Evolutionary conservation across 1,139 yeast species (phyloP).

Genomic region (Pichia sp.): DNA sequence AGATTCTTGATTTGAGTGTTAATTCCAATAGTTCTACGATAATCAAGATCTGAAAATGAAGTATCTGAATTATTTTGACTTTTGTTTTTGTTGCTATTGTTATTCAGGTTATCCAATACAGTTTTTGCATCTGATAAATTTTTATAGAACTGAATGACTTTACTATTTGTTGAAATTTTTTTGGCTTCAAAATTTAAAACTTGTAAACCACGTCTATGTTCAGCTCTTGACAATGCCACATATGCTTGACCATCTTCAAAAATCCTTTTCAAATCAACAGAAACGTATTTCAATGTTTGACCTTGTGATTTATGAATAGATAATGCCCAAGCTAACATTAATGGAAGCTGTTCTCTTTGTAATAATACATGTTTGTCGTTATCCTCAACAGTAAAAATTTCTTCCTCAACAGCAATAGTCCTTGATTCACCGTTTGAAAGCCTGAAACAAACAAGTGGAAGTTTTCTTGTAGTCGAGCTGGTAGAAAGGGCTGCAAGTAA

Average conservation of each 20-base stretch:
- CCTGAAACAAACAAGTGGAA: constrained; percentile 71
- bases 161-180: constrained; percentile 55
- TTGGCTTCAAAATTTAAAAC: constrained; percentile 59
- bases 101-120: constrained; percentile 1
- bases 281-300: constrained; percentile 77
- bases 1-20: constrained; percentile 13
- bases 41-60: not conserved
- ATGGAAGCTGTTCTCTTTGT: constrained; percentile 66
- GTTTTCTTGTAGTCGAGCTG: not conserved
- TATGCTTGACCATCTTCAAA: constrained; percentile 96
- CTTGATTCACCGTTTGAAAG: constrained; percentile 66
- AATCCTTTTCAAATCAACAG: constrained; percentile 67
- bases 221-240: constrained; percentile 86
- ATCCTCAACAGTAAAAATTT: constrained; percentile 66
- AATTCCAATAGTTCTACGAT: constrained; percentile 14
- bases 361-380: constrained; percentile 45
- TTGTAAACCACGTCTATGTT: constrained; percentile 70
- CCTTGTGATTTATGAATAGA: constrained; percentile 97
- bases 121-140: constrained; percentile 33
- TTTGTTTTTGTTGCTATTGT: not conserved
- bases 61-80: constrained; percentile 26
- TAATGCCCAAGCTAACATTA: constrained; percentile 89
- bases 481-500: constrained; percentile 31
- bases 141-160: constrained; percentile 56
- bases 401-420: constrained; percentile 66